A percentile compares a stretch with the other conserved stretches of the same genome.
These are phyloP conservation scores for Rhizoctonia solani DNA, from an alignment of 1,284 basidiomycete genomes.

Conservation along the genomic window DNA sequence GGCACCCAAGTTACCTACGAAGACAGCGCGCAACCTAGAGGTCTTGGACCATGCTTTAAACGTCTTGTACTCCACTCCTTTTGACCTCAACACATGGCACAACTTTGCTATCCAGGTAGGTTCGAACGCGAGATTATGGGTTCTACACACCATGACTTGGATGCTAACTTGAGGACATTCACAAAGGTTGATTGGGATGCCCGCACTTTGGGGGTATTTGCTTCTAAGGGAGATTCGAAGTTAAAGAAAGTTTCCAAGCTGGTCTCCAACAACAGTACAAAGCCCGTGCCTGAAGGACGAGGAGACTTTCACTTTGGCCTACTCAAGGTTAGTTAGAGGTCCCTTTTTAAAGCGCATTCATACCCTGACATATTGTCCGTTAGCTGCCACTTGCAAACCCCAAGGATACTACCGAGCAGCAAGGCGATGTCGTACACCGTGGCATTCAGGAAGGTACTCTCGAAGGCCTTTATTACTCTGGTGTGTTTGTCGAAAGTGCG, in stretches of 20 bases:
- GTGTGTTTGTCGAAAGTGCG: constrained; percentile 39
- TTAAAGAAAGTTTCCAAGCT: constrained; percentile 36
- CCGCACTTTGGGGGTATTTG: constrained; percentile 46
- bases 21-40: constrained; percentile 37
- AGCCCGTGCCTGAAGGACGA: constrained; percentile 38
- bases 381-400: constrained; percentile 60
- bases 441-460: constrained; percentile 39
- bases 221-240: constrained; percentile 18
- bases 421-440: constrained; percentile 39
- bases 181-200: constrained; percentile 52
- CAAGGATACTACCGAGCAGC: constrained; percentile 48
- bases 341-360: background rate
- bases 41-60: constrained; percentile 58
- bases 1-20: constrained; percentile 36
- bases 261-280: constrained; percentile 33
- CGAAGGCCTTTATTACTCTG: constrained; percentile 39
- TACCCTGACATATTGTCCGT: background rate
- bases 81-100: constrained; percentile 36
- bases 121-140: background rate
- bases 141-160: background rate
- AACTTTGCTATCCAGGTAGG: constrained; percentile 39
- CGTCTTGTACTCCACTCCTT: constrained; percentile 42
- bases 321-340: constrained; percentile 1
- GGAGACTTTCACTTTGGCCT: constrained; percentile 39
- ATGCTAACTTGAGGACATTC: too few species aligned